Conservation (phyloP, 768 basidiomycete species). For the Suillus lakei region DNA sequence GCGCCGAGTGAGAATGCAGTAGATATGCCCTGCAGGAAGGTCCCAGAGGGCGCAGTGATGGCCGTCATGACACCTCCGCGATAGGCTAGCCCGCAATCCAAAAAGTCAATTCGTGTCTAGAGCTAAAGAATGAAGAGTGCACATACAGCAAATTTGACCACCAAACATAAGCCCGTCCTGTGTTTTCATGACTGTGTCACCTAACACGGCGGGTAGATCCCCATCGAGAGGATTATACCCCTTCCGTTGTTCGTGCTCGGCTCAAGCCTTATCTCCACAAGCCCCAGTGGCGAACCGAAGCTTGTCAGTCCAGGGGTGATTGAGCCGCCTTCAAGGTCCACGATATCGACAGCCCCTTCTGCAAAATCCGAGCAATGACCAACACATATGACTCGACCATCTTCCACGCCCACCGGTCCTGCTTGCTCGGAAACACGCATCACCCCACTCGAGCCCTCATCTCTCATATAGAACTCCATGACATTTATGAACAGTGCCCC, state of each 20-base stretch:
- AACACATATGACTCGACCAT: constrained; percentile 56
- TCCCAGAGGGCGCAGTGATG: constrained; percentile 51
- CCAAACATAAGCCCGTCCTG: constrained; percentile 73
- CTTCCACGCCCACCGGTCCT: too few relatives aligned
- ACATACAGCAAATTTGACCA: constrained; percentile 75
- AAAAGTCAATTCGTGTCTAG: not conserved
- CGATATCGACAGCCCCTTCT: constrained; percentile 23
- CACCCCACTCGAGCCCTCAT: constrained; percentile 26
- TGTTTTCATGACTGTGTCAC: constrained; percentile 59
- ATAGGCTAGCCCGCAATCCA: constrained; percentile 57
- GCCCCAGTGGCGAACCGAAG: constrained; percentile 73
- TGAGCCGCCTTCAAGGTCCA: constrained; percentile 76
- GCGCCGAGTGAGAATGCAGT: constrained; percentile 64
- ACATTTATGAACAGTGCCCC: constrained; percentile 73
- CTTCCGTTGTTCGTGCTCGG: constrained; percentile 71
- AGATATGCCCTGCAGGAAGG: constrained; percentile 63
- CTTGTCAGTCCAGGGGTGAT: constrained; percentile 72
- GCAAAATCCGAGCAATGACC: constrained; percentile 38
- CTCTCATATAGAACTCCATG: constrained; percentile 45
- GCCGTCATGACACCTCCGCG: constrained; percentile 69
- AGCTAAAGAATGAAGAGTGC: not conserved
- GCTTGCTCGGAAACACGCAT: constrained; percentile 31
- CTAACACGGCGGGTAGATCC: too few relatives aligned
- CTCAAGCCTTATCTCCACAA: constrained; percentile 72
- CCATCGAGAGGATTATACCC: constrained; percentile 57